phyloP scores from a whole-genome alignment of 305 asterid species.

The Plantago coronopus region DNA sequence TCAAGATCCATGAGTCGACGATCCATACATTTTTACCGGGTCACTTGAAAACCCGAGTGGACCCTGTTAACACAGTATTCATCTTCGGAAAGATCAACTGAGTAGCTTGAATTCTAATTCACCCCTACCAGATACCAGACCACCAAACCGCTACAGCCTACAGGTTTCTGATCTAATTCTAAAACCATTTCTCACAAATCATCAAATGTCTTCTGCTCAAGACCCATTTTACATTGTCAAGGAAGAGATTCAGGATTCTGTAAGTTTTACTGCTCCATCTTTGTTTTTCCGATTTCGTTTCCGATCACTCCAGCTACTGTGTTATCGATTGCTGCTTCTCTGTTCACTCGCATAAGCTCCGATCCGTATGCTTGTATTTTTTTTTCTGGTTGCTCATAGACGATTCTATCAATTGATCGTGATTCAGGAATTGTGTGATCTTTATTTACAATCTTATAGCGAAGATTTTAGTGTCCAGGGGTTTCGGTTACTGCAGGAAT shows the following conservation, averaged over 20 bases:
- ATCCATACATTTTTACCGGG: too few relatives aligned
- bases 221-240: conserved; percentile 91
- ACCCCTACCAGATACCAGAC: neutral
- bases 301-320: neutral
- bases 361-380: neutral
- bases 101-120: too few relatives aligned
- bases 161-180: too few relatives aligned
- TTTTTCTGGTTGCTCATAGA: conserved; percentile 1
- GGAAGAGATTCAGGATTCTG: conserved; percentile 95
- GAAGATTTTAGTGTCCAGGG: too few relatives aligned
- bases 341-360: neutral
- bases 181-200: neutral
- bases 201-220: conserved; percentile 83
- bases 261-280: conserved; percentile 31
- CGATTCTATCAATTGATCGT: neutral
- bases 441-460: too few relatives aligned
- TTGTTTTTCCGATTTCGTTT: neutral
- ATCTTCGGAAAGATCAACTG: too few relatives aligned
- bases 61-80: too few relatives aligned
- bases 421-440: too few relatives aligned
- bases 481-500: too few relatives aligned
- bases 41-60: too few relatives aligned
- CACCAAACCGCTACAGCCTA: too few relatives aligned
- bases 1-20: too few relatives aligned
- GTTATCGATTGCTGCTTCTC: conserved; percentile 6